These are phyloP conservation scores for Acacia melanoxylon DNA, from an alignment of 306 rosid genomes.

Conservation along the genomic window DNA sequence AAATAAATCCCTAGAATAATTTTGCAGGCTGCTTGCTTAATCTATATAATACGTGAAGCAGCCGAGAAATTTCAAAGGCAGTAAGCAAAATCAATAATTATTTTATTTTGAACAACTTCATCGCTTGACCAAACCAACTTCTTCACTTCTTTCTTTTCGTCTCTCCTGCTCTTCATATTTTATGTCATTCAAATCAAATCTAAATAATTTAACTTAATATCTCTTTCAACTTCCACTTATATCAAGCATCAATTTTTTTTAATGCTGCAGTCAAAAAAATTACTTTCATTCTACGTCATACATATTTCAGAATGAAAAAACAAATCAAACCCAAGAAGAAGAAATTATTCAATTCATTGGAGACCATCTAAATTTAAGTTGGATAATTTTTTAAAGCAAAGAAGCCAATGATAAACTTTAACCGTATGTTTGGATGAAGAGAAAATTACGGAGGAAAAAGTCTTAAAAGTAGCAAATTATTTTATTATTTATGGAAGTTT, in stretches of 20 bases:
- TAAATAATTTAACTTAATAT: not conserved
- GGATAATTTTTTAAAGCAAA: not conserved
- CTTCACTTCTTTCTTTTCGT: not conserved
- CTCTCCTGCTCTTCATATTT: not conserved
- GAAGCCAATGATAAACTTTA: not conserved
- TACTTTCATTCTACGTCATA: not conserved
- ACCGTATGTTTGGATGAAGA: too few relatives aligned
- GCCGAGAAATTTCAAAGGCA: slow-evolving; percentile 8
- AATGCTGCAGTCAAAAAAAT: not conserved
- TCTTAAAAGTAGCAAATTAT: too few relatives aligned
- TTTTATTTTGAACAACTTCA: not conserved
- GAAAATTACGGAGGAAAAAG: too few relatives aligned
- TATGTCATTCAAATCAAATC: not conserved
- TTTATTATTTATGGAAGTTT: too few relatives aligned
- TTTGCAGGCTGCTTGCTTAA: not conserved
- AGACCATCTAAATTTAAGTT: not conserved
- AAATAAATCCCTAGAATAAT: not conserved
- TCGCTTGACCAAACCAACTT: not conserved
- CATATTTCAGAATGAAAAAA: not conserved
- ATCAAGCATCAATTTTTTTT: not conserved
- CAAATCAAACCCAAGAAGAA: not conserved
- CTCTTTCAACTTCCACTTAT: not conserved
- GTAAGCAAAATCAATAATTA: not conserved
- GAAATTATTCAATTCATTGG: too few relatives aligned
- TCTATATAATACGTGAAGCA: not conserved